These are phyloP conservation scores for Actinidia arguta DNA, from an alignment of 179 eudicot genomes.

Conservation along the genomic window DNA sequence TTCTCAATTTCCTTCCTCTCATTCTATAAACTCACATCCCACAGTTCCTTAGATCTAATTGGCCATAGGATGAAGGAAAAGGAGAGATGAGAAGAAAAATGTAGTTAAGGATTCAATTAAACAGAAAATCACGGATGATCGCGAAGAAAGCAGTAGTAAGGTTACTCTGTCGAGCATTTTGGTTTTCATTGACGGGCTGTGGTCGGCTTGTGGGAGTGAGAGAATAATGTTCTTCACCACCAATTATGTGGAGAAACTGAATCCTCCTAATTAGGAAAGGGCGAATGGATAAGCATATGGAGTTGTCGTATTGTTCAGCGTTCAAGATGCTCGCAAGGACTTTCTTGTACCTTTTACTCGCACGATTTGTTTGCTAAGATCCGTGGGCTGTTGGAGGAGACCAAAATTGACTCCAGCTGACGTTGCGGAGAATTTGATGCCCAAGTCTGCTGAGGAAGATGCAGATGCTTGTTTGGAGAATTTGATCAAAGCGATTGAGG, in stretches of 20 bases:
- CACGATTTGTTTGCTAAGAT: slow-evolving; percentile 24
- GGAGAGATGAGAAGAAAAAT: neutral
- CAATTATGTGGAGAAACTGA: slow-evolving; percentile 25
- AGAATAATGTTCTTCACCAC: slow-evolving; percentile 33
- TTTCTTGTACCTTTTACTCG: slow-evolving; percentile 23
- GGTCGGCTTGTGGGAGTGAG: slow-evolving; percentile 40
- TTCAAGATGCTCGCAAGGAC: slow-evolving; percentile 22
- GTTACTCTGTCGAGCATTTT: slow-evolving; percentile 33
- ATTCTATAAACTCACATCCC: too few relatives aligned
- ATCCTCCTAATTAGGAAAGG: slow-evolving; percentile 36
- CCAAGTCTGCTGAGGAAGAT: slow-evolving; percentile 34
- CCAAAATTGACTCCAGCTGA: slow-evolving; percentile 34
- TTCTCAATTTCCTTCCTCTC: too few relatives aligned
- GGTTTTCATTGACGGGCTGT: slow-evolving; percentile 34
- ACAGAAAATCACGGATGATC: neutral
- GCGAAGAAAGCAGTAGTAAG: neutral
- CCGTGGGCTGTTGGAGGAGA: slow-evolving; percentile 23
- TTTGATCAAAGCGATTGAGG: slow-evolving; percentile 42
- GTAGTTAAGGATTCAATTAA: neutral
- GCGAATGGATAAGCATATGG: slow-evolving; percentile 40
- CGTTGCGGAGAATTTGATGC: slow-evolving; percentile 51
- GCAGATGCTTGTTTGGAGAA: slow-evolving; percentile 30
- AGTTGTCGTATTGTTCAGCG: slow-evolving; percentile 20
- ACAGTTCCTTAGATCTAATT: neutral
- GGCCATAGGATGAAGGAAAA: slow-evolving; percentile 1